Evolutionary conservation across 441 rosid genomes (phyloP).

Genomic region (California macrophylla): DNA sequence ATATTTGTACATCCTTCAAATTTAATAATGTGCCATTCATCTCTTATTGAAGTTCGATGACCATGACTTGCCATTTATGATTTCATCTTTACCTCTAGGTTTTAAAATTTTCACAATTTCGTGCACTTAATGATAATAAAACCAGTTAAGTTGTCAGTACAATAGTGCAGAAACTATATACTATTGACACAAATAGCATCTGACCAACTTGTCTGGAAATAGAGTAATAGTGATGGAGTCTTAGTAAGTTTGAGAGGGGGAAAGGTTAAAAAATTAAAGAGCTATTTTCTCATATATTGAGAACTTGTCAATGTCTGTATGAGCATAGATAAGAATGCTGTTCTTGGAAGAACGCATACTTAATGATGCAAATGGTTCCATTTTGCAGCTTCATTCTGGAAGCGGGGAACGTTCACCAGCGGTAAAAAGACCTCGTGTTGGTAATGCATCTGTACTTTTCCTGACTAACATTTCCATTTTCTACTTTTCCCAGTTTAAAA

Average conservation of each 20-base stretch:
- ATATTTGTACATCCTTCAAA: constrained; percentile 14
- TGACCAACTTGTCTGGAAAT: neutral
- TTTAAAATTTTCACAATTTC: neutral
- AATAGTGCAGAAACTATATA: constrained; percentile 3
- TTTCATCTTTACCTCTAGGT: neutral
- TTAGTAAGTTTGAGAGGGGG: neutral
- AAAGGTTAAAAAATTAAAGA: neutral
- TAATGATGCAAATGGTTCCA: constrained; percentile 9
- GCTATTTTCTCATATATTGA: neutral
- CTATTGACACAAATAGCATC: neutral
- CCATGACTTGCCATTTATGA: neutral
- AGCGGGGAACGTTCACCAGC: constrained; percentile 43
- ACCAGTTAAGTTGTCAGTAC: neutral
- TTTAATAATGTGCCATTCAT: neutral
- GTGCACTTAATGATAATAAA: neutral
- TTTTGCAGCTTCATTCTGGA: constrained; percentile 80
- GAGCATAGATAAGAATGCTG: neutral
- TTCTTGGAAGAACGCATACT: neutral
- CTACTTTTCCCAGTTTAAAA: neutral
- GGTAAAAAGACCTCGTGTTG: constrained; percentile 46
- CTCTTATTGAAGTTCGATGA: neutral
- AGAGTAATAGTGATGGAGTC: neutral
- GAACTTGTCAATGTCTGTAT: neutral
- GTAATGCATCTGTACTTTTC: constrained; percentile 22
- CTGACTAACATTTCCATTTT: neutral